Base-by-base conservation (phyloP, 768 basidiomycete genomes). In the Hortiboletus campestris region DNA sequence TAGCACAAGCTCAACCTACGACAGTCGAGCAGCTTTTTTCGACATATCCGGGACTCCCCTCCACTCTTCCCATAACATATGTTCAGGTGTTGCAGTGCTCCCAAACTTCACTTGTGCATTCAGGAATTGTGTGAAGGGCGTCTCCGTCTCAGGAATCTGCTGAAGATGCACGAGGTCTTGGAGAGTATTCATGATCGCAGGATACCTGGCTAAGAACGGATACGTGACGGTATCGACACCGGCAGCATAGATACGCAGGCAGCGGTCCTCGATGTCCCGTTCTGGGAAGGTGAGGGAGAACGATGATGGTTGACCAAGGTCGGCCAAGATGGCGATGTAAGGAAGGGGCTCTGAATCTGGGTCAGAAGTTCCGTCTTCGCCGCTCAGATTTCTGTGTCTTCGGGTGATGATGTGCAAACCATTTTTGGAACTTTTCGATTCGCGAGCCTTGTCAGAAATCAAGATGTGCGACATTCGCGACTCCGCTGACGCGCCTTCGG, bases 361-460 rank as follows among this genome's bases (percentile, higher is more conserved):
- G 7, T 2, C 16, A 6, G 12, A 3, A 19, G 4, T 3, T 6
- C 25, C 6, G 25, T 25, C 6, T 25, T 25, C 25, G 25, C 38
- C 34, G 3, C 34, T 10, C 1, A 53, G 8, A 20, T 17, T 10
- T 10, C 20, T 1, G 5, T 31, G 0, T 22, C 19, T 19, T 25
- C 55, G 50, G 2, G 22, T 46, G 31, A 55, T 53, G 1, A 20
- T 6, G 5, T 12, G 7, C 20, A 63, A 28, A 0, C 2, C 20
- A 1, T 4, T 5, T 12, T 20, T 51, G 4, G 43, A 54, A 12
- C 8, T 3, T 17, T 3, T 39, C 6, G 49, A 53, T 13, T 14
- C 22, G 1, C 44, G 49, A 13, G 45, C 51, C 39, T 60, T 57
- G 52, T 57, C 62, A 8, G 65, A 64, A 36, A 69, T 52, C 35